A percentile compares a stretch with the other conserved stretches of the same genome.
phyloP scores from a whole-genome alignment of 2,329 filamentous ascomycete species.

The Trichoderma sp. region DNA sequence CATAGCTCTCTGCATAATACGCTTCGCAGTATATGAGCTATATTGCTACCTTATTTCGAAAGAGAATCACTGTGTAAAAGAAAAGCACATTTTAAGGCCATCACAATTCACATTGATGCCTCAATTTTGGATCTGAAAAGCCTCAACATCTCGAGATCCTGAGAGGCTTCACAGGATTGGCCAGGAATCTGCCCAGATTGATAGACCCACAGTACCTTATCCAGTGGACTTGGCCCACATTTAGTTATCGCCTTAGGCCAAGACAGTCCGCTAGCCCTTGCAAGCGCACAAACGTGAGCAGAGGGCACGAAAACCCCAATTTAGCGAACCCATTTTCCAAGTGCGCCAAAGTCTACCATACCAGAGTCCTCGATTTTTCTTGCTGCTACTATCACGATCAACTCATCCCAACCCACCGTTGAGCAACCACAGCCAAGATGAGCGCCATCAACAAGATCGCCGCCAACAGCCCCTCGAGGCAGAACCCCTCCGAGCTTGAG shows the following conservation, averaged over 20 bases:
- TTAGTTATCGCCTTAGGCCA: conserved; percentile 1
- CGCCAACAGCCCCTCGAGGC: conserved; percentile 92
- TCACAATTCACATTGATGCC: not conserved
- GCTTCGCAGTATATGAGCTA: not conserved
- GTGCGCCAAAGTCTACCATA: conserved; percentile 16
- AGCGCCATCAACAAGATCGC: conserved; percentile 93
- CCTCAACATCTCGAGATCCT: not conserved
- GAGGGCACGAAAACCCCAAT: conserved; percentile 48
- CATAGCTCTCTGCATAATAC: not conserved
- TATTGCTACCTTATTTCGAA: not conserved
- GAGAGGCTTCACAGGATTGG: not conserved
- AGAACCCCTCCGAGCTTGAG: conserved; percentile 97
- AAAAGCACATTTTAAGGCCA: not conserved
- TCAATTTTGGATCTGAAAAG: not conserved
- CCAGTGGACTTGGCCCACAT: not conserved
- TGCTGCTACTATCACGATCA: conserved; percentile 30
- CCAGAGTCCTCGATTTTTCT: not conserved
- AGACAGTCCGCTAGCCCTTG: not conserved
- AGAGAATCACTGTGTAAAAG: not conserved
- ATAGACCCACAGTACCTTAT: not conserved
- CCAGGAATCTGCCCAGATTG: not conserved
- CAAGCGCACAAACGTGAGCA: conserved; percentile 27
- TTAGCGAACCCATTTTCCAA: conserved; percentile 37
- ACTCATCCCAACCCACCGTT: conserved; percentile 37
- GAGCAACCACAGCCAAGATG: conserved; percentile 57